Conservation (phyloP, 2,329 filamentous ascomycete species). For the Ceratocystiopsis minuta region DNA sequence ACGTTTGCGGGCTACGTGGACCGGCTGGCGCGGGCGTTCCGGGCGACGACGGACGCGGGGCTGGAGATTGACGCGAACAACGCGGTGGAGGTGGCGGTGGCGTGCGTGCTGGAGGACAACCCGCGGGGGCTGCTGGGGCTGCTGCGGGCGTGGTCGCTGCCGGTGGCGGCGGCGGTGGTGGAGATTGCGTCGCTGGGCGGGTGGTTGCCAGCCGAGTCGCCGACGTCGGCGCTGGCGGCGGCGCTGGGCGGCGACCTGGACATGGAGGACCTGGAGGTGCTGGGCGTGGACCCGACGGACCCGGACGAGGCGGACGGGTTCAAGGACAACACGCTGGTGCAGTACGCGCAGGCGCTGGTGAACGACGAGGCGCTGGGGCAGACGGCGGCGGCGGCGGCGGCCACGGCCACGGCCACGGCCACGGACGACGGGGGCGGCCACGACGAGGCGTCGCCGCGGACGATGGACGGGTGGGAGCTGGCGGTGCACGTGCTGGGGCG, state of each 20-base stretch:
- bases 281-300: constrained; percentile 46
- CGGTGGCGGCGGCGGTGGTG: constrained; percentile 57
- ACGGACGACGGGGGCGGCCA: no score
- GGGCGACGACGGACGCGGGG: constrained; percentile 47
- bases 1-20: constrained; percentile 53
- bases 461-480: constrained; percentile 71
- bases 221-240: constrained; percentile 30
- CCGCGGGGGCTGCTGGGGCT: constrained; percentile 58
- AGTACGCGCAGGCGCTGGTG: constrained; percentile 55
- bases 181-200: constrained; percentile 70
- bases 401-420: no score
- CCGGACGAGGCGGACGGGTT: constrained; percentile 44
- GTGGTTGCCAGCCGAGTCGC: constrained; percentile 52
- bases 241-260: constrained; percentile 41
- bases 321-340: constrained; percentile 61
- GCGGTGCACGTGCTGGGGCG: constrained; percentile 68
- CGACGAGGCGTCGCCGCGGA: constrained; percentile 6
- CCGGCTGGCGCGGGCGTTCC: constrained; percentile 54
- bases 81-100: constrained; percentile 62
- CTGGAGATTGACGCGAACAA: constrained; percentile 63
- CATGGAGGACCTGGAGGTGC: constrained; percentile 66
- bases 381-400: constrained; percentile 9
- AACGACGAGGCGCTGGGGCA: constrained; percentile 22
- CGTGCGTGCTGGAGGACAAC: constrained; percentile 68
- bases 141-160: constrained; percentile 62